Conservation (phyloP, 2,329 filamentous ascomycete species). For the Trichophyton rubrum region DNA sequence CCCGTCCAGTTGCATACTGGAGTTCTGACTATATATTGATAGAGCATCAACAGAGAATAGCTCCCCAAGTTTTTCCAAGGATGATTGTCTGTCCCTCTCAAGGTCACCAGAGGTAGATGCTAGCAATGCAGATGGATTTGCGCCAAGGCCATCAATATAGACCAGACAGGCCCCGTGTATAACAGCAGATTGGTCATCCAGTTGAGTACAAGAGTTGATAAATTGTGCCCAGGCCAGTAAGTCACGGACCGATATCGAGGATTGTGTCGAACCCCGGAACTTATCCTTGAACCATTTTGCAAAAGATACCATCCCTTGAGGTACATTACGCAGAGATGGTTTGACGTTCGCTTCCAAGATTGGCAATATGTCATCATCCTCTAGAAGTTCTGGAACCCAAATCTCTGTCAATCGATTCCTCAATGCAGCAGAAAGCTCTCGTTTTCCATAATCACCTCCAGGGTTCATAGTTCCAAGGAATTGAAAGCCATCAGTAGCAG, state of each 20-base stretch:
- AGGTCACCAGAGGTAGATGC: constrained; percentile 59
- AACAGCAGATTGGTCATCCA: constrained; percentile 40
- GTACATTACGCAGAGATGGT: constrained; percentile 43
- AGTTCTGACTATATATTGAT: constrained; percentile 51
- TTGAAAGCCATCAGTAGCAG: constrained; percentile 68
- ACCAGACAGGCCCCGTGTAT: constrained; percentile 89
- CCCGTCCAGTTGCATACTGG: constrained; percentile 45
- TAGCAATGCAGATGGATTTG: constrained; percentile 81
- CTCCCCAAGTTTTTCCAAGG: constrained; percentile 57
- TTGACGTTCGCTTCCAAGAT: constrained; percentile 70
- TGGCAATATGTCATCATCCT: constrained; percentile 71
- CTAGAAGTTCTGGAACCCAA: constrained; percentile 83
- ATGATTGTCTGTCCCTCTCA: constrained; percentile 56
- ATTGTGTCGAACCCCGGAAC: constrained; percentile 61
- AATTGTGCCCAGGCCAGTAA: constrained; percentile 90
- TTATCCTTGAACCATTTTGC: constrained; percentile 82
- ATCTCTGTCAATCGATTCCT: constrained; percentile 97
- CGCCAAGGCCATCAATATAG: constrained; percentile 88
- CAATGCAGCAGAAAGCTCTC: constrained; percentile 86
- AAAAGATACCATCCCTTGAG: constrained; percentile 66
- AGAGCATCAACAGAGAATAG: constrained; percentile 54
- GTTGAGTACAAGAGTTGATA: constrained; percentile 53
- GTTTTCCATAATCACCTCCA: constrained; percentile 95
- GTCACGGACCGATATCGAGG: constrained; percentile 81
- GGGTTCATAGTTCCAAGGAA: constrained; percentile 99